Evolutionary conservation across 192 early-diverging fungal genomes (phyloP).

Genomic region (Thoreauomyces humboldtii): DNA sequence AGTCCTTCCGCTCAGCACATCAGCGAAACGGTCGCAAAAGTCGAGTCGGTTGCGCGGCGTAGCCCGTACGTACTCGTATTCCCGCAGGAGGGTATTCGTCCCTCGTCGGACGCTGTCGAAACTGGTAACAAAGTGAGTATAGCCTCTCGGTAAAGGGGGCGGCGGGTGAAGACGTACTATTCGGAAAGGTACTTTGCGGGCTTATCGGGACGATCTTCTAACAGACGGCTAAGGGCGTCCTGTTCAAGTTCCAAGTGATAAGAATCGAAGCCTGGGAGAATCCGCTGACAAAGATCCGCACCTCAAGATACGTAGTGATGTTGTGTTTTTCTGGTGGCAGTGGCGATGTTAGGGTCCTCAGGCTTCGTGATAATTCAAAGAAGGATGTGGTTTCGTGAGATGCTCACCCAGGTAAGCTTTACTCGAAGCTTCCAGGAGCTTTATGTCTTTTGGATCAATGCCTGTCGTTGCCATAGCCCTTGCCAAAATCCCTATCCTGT

Average conservation of each 20-base stretch:
- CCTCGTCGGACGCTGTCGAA: conserved; percentile 33
- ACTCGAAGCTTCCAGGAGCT: conserved; percentile 7
- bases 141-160: not conserved
- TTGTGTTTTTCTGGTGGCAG: conserved; percentile 25
- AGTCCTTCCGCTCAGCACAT: not conserved
- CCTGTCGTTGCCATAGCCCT: not conserved
- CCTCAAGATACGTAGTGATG: conserved; percentile 25
- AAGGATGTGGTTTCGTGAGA: not conserved
- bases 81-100: conserved; percentile 27
- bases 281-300: not conserved
- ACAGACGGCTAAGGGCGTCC: conserved; percentile 22
- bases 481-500: too few species aligned
- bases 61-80: conserved; percentile 32
- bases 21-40: conserved; percentile 23
- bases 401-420: conserved; percentile 17
- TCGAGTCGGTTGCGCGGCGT: conserved; percentile 20
- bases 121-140: not conserved
- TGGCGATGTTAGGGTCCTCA: not conserved
- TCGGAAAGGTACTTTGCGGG: conserved; percentile 18
- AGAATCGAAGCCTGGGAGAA: not conserved
- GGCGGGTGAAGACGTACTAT: conserved; percentile 16
- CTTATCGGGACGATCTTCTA: conserved; percentile 29
- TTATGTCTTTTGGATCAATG: not conserved
- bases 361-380: not conserved
- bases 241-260: not conserved